Evolutionary conservation across 441 rosid species (phyloP).

Genomic region (Macaranga tanarius): DNA sequence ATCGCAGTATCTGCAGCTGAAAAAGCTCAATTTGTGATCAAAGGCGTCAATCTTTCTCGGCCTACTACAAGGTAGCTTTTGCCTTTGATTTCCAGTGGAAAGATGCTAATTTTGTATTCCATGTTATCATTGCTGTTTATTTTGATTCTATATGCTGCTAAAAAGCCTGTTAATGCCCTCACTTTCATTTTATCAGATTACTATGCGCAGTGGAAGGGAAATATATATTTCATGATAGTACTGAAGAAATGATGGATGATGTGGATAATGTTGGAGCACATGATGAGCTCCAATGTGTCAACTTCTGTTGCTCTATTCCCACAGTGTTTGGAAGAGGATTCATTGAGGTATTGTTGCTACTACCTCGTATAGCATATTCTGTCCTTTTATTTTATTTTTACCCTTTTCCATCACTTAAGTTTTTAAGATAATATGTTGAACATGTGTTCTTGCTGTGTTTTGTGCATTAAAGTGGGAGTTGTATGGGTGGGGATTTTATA

Average conservation of each 20-base stretch:
- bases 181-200: conserved; percentile 48
- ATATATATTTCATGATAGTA: conserved; percentile 61
- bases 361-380: conserved; percentile 5
- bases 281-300: conserved; percentile 59
- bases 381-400: background rate
- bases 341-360: conserved; percentile 64
- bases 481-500: background rate
- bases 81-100: conserved; percentile 1
- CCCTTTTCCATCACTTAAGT: background rate
- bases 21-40: conserved; percentile 60
- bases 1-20: conserved; percentile 67
- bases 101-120: conserved; percentile 14
- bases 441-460: background rate
- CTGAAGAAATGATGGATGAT: conserved; percentile 39
- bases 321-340: conserved; percentile 75
- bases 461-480: background rate
- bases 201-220: conserved; percentile 87
- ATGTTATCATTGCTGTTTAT: background rate
- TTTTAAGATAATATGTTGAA: background rate
- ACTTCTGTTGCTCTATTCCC: conserved; percentile 68
- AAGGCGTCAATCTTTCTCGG: conserved; percentile 69
- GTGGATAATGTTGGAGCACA: conserved; percentile 41
- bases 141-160: conserved; percentile 12
- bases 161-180: conserved; percentile 10
- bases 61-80: conserved; percentile 64